Evolutionary conservation across 495 filamentous ascomycete species (phyloP).

Genomic region (Trichoderma erinaceum): DNA sequence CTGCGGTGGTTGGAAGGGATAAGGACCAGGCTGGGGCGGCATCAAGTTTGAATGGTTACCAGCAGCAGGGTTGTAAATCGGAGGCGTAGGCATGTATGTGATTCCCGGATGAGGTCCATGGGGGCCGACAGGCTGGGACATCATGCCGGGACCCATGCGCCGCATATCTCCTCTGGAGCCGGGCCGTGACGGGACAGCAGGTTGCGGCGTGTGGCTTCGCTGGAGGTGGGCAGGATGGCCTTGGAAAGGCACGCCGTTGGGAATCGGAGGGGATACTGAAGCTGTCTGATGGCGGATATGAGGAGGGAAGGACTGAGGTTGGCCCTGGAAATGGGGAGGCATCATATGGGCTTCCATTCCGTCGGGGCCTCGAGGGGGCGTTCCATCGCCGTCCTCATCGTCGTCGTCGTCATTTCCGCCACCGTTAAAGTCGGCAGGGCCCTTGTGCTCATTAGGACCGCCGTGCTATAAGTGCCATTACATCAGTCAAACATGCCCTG

Average conservation of each 20-base stretch:
- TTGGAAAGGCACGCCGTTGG: constrained; percentile 66
- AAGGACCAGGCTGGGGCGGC: constrained; percentile 44
- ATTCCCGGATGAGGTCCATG: constrained; percentile 60
- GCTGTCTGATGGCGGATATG: constrained; percentile 78
- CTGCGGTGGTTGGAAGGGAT: constrained; percentile 26
- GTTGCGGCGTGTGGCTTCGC: constrained; percentile 74
- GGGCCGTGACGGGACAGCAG: constrained; percentile 68
- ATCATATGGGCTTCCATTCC: constrained; percentile 45
- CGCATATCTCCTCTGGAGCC: constrained; percentile 74
- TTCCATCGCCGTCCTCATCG: constrained; percentile 70
- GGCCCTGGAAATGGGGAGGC: constrained; percentile 69
- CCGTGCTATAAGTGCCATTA: constrained; percentile 59
- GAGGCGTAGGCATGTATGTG: constrained; percentile 76
- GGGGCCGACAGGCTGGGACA: constrained; percentile 52
- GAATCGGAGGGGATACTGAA: constrained; percentile 84
- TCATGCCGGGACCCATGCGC: constrained; percentile 65
- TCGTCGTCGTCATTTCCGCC: constrained; percentile 82
- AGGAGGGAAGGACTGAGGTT: constrained; percentile 55
- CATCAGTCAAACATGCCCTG: constrained; percentile 26
- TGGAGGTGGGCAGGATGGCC: constrained; percentile 24
- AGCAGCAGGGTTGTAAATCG: constrained; percentile 64
- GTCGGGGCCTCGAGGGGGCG: constrained; percentile 53
- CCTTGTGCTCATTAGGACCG: constrained; percentile 90
- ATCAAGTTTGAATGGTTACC: constrained; percentile 41
- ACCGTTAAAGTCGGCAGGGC: constrained; percentile 83